Base-by-base conservation (phyloP, 345 rosid species). In the Eucalyptus marginata region DNA sequence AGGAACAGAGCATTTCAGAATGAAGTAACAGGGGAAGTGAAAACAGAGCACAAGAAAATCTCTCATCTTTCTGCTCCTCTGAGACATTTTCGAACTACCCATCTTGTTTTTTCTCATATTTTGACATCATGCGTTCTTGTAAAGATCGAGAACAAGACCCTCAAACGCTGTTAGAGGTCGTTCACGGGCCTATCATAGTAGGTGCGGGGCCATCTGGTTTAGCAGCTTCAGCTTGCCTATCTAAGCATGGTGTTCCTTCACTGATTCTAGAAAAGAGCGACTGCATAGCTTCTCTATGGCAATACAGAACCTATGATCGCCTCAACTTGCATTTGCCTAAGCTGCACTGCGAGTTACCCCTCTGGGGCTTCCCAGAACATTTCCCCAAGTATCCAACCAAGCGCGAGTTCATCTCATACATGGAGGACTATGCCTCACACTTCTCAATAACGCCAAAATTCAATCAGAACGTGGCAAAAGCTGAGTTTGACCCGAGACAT, bases 121-220 rank as follows among this genome's bases (percentile, higher is more conserved):
- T 11, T 18, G 51, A 46, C 88, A 52, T 80, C 88, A 96, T 95
- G 97, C 92, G 86, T 89, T 90, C 95, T 89, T 91, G 91, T 87
- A 76, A 71, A 33, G 47, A 76, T 40, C 86, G 89, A 90, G 89
- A 89, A 76, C 90, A 64, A 52, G 90, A 88, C 81, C 58, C 79
- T 18, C 86, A 88, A 25, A 86, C 27, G 8, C 10, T 10, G 44
- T 20, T 51, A 12, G 86, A 89, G 81, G 31, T 47, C 68, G 94
- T 97, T 87, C 88, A 87, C 15, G 95, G 95, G 15, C 96, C 99
- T 46, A 92, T 98, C 88, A 94, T 98, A n/a, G 92, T 97, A 79
- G 99, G 99, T n/a, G 99, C 99, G 8, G 99, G 99, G 12, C 98
- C 99, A 2, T 97, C 99, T 44, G 99, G 99, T 89, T 80, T 98